Conservation (phyloP, 305 asterid genomes). For the Stenogyne calaminthoides region DNA sequence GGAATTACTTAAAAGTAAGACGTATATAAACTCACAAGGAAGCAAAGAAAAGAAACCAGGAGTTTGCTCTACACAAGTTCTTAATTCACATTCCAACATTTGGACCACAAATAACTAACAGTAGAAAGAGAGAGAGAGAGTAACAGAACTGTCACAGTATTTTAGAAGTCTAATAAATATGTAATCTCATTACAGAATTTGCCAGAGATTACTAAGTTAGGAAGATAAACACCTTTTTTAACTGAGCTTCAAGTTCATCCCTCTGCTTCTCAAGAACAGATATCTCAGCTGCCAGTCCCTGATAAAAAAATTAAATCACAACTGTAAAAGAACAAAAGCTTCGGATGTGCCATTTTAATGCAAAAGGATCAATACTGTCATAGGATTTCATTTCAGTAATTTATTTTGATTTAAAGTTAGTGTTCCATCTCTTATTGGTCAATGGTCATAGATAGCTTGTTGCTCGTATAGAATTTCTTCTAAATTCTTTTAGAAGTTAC, state of each 20-base stretch:
- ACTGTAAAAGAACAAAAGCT: constrained; percentile 29
- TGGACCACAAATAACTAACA: constrained; percentile 8
- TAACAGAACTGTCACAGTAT: not conserved
- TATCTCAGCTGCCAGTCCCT: constrained; percentile 84
- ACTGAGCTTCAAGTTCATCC: constrained; percentile 87
- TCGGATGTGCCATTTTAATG: constrained; percentile 5
- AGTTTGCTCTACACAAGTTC: constrained; percentile 12
- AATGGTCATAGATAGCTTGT: not conserved
- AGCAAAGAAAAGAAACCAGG: constrained; percentile 5
- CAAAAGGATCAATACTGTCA: constrained; percentile 1
- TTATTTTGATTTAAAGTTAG: not conserved
- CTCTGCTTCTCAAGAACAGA: constrained; percentile 82
- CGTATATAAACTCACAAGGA: not conserved
- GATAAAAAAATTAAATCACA: constrained; percentile 38
- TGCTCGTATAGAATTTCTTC: not conserved
- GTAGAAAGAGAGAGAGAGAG: not conserved
- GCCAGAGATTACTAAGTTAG: constrained; percentile 24
- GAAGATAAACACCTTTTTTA: constrained; percentile 67
- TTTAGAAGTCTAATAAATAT: not conserved
- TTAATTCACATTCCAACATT: constrained; percentile 4
- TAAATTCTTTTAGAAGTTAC: not conserved
- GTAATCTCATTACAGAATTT: constrained; percentile 18
- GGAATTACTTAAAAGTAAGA: constrained; percentile 1
- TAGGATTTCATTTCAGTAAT: not conserved
- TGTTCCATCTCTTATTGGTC: not conserved